Evolutionary conservation across 805 yeast genomes (phyloP).

Genomic region (Pichia paraexigua): DNA sequence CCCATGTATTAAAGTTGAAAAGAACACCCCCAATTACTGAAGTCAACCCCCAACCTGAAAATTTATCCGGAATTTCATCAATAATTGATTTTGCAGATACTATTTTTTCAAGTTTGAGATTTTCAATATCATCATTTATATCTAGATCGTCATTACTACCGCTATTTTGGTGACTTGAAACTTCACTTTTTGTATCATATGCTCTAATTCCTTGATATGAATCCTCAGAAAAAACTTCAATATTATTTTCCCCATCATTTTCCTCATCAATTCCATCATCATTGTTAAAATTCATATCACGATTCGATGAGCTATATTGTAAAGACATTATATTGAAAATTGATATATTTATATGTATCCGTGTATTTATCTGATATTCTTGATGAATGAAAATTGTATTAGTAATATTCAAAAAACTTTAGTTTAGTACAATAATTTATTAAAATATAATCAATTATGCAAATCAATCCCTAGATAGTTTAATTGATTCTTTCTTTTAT

Average conservation of each 20-base stretch:
- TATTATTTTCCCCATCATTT: not conserved
- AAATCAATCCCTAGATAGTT: too few relatives aligned
- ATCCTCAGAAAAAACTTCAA: not conserved
- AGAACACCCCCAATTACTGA: slow-evolving; percentile 39
- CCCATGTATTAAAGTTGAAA: slow-evolving; percentile 61
- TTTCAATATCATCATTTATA: not conserved
- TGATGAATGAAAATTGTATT: not conserved
- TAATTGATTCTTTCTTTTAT: too few relatives aligned
- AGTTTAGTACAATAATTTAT: too few relatives aligned
- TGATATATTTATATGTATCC: too few relatives aligned
- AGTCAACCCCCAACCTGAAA: slow-evolving; percentile 57
- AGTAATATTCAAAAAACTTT: not conserved
- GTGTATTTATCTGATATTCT: too few relatives aligned
- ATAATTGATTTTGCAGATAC: slow-evolving; percentile 7
- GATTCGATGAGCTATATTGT: not conserved
- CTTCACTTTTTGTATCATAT: not conserved
- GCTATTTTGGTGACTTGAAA: not conserved
- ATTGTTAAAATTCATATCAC: not conserved
- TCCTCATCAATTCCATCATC: too few relatives aligned
- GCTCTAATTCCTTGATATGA: not conserved
- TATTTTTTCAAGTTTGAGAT: not conserved
- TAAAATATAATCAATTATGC: too few relatives aligned
- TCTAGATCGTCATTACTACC: not conserved
- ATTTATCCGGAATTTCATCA: slow-evolving; percentile 47
- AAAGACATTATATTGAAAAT: not conserved